Percentiles rank a stretch among this genome's conserved stretches.
phyloP scores from a whole-genome alignment of 163 green algal species.

The Prototheca wickerhamii region DNA sequence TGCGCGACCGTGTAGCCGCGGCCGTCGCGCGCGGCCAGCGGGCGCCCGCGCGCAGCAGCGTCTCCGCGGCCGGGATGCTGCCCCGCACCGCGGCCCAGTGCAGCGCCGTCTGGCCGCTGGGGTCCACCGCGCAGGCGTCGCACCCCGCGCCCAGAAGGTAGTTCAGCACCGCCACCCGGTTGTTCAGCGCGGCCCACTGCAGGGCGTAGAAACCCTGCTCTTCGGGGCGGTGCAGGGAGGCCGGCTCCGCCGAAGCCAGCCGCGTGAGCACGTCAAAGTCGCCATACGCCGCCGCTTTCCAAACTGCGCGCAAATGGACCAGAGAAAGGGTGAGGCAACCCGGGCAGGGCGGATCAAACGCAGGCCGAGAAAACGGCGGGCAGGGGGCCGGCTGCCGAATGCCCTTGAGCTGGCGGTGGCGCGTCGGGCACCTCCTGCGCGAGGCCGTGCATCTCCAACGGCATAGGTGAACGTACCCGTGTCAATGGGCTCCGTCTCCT shows the following conservation, averaged over 20 bases:
- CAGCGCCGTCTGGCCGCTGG: slow-evolving; percentile 72
- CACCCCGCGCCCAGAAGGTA: slow-evolving; percentile 66
- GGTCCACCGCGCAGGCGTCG: slow-evolving; percentile 51
- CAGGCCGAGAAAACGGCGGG: too few relatives aligned
- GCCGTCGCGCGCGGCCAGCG: slow-evolving; percentile 42
- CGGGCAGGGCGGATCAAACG: neutral
- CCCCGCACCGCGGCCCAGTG: slow-evolving; percentile 85
- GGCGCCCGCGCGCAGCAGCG: slow-evolving; percentile 60
- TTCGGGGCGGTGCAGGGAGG: slow-evolving; percentile 37
- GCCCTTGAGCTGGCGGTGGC: too few relatives aligned
- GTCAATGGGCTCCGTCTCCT: neutral
- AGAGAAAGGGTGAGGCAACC: neutral
- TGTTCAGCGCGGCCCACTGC: slow-evolving; percentile 96
- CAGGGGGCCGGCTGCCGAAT: too few relatives aligned
- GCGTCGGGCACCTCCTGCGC: too few relatives aligned
- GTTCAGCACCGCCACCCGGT: slow-evolving; percentile 58
- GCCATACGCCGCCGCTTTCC: slow-evolving; percentile 70
- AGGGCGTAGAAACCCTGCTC: slow-evolving; percentile 69
- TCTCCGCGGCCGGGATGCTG: slow-evolving; percentile 63
- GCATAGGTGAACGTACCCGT: neutral
- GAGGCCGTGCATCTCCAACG: too few relatives aligned
- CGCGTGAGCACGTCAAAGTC: slow-evolving; percentile 60
- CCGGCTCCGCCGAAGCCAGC: slow-evolving; percentile 45
- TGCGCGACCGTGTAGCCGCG: slow-evolving; percentile 69
- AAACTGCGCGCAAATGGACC: too few relatives aligned